Evolutionary conservation across 2,329 filamentous ascomycete species (phyloP).

Genomic region (Talaromyces sp.): DNA sequence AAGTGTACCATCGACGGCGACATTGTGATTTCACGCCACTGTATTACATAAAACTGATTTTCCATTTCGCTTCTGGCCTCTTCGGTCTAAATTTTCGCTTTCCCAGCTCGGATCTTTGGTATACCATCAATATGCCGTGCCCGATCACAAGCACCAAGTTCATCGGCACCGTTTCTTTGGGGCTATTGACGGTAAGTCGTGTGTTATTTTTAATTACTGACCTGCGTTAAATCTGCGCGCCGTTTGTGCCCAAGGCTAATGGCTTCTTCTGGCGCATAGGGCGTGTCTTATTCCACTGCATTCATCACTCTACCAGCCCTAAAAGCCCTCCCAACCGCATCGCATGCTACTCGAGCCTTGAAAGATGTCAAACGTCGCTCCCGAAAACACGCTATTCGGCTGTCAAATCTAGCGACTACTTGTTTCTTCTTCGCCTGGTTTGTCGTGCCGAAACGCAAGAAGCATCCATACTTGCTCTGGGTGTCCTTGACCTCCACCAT

Average conservation of each 20-base stretch:
- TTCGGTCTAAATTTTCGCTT: background rate
- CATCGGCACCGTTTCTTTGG: conserved; percentile 83
- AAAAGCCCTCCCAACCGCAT: conserved; percentile 71
- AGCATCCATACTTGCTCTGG: conserved; percentile 89
- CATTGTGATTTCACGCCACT: background rate
- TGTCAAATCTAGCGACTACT: conserved; percentile 63
- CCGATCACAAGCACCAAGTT: conserved; percentile 81
- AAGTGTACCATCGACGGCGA: background rate
- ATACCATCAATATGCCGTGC: conserved; percentile 53
- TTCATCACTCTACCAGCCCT: conserved; percentile 74
- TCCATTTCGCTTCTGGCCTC: background rate
- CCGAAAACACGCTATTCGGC: conserved; percentile 59
- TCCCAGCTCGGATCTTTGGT: background rate
- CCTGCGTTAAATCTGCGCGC: background rate
- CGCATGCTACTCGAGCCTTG: conserved; percentile 65
- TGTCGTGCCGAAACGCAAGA: conserved; percentile 66
- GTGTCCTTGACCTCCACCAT: conserved; percentile 59
- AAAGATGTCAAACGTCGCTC: conserved; percentile 60
- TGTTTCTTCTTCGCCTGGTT: conserved; percentile 73
- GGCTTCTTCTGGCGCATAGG: conserved; percentile 47
- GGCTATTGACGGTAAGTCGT: conserved; percentile 72
- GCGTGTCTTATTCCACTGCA: conserved; percentile 79
- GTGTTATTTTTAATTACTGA: background rate
- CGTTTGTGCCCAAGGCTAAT: background rate
- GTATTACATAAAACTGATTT: background rate